These are phyloP conservation scores for Vaccinium darrowii DNA, from an alignment of 148 eudicot species.

Conservation along the genomic window DNA sequence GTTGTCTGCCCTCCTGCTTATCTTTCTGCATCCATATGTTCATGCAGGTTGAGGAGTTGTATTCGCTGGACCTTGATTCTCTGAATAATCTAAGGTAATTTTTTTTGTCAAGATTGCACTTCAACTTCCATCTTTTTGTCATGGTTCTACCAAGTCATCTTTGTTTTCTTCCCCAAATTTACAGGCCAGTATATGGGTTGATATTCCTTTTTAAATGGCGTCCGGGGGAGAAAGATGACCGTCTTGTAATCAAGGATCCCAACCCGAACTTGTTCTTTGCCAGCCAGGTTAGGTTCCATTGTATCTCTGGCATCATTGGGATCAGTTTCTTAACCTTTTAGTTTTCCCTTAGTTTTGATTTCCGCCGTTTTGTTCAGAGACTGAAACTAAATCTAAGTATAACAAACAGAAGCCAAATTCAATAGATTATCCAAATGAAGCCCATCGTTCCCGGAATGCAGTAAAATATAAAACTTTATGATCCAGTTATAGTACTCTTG, in stretches of 20 bases:
- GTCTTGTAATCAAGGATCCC: slow-evolving; percentile 79
- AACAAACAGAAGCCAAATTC: too few species aligned
- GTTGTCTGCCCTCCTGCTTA: slow-evolving; percentile 2
- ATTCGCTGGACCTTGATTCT: slow-evolving; percentile 92
- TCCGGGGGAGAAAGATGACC: slow-evolving; percentile 91
- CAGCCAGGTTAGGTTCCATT: slow-evolving; percentile 66
- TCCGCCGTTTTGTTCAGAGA: too few species aligned
- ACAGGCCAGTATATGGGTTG: slow-evolving; percentile 92
- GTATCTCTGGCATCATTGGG: neutral
- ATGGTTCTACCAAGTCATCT: neutral
- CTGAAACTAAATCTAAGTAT: too few species aligned
- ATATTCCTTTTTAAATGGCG: slow-evolving; percentile 98
- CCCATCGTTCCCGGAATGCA: neutral
- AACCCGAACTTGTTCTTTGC: slow-evolving; percentile 95
- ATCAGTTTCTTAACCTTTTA: too few species aligned
- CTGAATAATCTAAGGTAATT: slow-evolving; percentile 44
- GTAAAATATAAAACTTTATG: neutral
- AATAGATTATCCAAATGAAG: neutral
- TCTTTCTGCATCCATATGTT: slow-evolving; percentile 16
- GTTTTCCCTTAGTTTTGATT: too few species aligned
- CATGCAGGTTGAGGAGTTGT: slow-evolving; percentile 93
- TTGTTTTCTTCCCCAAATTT: slow-evolving; percentile 9
- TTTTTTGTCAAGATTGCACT: slow-evolving; percentile 1
- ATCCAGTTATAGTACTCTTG: neutral
- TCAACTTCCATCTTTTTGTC: slow-evolving; percentile 5